These are phyloP conservation scores for Linnemannia elongata DNA, from an alignment of 192 early-diverging fungal genomes.

Conservation along the genomic window DNA sequence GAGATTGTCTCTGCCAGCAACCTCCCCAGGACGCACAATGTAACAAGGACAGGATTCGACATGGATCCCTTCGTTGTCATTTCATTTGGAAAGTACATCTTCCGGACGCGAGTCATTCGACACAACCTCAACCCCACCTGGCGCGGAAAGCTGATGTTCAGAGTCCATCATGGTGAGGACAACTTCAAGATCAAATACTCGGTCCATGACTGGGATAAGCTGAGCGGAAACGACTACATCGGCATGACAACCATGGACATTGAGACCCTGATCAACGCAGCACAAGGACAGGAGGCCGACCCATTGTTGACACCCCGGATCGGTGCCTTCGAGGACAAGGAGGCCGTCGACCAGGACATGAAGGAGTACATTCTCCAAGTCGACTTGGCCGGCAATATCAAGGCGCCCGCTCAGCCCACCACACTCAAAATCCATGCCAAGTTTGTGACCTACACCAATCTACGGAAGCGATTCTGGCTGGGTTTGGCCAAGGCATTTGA, in stretches of 20 bases:
- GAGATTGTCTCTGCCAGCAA: constrained; percentile 56
- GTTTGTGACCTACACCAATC: constrained; percentile 78
- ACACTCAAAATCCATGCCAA: constrained; percentile 68
- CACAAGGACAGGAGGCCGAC: constrained; percentile 20
- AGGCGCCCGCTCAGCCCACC: constrained; percentile 37
- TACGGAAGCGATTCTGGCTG: constrained; percentile 82
- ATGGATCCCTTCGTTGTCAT: constrained; percentile 90
- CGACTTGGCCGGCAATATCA: constrained; percentile 34
- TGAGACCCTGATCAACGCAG: constrained; percentile 61
- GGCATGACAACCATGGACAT: constrained; percentile 69
- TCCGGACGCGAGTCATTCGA: constrained; percentile 74
- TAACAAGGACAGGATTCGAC: constrained; percentile 72
- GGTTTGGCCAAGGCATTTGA: constrained; percentile 78
- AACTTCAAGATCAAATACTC: constrained; percentile 68
- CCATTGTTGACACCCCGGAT: constrained; percentile 17
- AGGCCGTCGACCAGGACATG: constrained; percentile 46
- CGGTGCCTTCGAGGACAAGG: constrained; percentile 24
- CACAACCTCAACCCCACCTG: constrained; percentile 81
- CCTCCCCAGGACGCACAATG: constrained; percentile 44
- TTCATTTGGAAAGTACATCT: constrained; percentile 77
- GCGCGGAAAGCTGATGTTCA: constrained; percentile 80
- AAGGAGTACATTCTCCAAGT: constrained; percentile 42
- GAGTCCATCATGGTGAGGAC: constrained; percentile 61
- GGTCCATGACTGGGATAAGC: constrained; percentile 82
- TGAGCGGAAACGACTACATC: constrained; percentile 78